These are phyloP conservation scores for Microbotryomycetes sp. DNA, from an alignment of 1,284 basidiomycete species.

Conservation along the genomic window DNA sequence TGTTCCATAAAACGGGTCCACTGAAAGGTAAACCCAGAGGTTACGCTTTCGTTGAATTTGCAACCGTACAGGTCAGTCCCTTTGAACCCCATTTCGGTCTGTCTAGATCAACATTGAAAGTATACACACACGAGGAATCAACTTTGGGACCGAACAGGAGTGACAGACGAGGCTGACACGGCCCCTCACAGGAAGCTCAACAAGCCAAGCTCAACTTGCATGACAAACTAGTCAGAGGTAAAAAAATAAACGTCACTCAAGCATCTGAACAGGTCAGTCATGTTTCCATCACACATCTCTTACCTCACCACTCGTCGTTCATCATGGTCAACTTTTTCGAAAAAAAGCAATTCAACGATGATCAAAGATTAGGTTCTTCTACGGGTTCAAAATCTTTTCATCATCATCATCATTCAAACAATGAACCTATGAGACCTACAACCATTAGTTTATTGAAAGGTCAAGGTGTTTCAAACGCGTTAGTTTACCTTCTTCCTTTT, in stretches of 20 bases:
- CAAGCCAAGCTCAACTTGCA: conserved; percentile 70
- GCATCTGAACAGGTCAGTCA: conserved; percentile 57
- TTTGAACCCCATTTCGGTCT: no score
- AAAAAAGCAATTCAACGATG: no score
- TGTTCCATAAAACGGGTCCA: conserved; percentile 88
- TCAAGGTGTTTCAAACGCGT: conserved; percentile 58
- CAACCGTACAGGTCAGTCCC: conserved; percentile 64
- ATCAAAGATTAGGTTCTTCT: no score
- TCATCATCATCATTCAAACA: no score
- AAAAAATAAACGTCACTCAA: conserved; percentile 78
- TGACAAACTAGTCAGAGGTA: conserved; percentile 73
- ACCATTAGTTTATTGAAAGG: conserved; percentile 80
- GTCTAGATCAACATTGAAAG: no score
- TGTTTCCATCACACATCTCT: no score
- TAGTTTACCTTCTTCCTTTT: conserved; percentile 37
- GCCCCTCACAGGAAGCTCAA: conserved; percentile 63
- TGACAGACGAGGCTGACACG: background rate
- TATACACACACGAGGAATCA: no score
- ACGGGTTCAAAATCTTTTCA: no score
- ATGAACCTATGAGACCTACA: conserved; percentile 66
- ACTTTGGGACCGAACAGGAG: background rate
- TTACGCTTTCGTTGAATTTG: conserved; percentile 89
- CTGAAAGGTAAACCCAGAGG: conserved; percentile 87
- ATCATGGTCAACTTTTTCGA: no score
- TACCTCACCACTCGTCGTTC: no score